Evolutionary conservation across 192 early-diverging fungal genomes (phyloP).

Genomic region (Coemansia interrupta): DNA sequence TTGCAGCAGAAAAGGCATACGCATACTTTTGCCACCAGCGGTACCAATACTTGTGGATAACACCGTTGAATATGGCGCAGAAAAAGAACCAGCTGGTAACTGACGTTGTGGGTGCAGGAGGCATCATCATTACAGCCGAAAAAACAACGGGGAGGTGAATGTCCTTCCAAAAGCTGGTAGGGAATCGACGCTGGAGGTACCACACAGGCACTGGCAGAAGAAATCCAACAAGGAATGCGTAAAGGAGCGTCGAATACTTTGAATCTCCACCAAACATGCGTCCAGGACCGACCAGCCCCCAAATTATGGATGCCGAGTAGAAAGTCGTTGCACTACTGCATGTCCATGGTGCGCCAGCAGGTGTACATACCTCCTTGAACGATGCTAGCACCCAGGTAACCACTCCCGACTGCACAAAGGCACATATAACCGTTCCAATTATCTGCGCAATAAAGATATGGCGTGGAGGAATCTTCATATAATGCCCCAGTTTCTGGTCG

Average conservation of each 20-base stretch:
- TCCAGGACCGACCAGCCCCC: constrained; percentile 74
- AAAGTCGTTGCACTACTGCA: constrained; percentile 61
- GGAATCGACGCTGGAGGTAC: constrained; percentile 61
- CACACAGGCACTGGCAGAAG: constrained; percentile 70
- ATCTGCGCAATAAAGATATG: constrained; percentile 79
- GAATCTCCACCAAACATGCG: constrained; percentile 63
- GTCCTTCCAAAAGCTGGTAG: constrained; percentile 59
- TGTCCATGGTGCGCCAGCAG: constrained; percentile 62
- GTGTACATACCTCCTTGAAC: constrained; percentile 60
- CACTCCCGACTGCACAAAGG: constrained; percentile 66
- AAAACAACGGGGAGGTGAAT: constrained; percentile 70
- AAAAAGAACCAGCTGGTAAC: constrained; percentile 68
- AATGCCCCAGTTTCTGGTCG: constrained; percentile 75
- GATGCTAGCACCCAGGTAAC: constrained; percentile 65
- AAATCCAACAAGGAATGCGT: constrained; percentile 61
- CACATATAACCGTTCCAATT: constrained; percentile 64
- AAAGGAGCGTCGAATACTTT: constrained; percentile 52
- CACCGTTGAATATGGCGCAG: constrained; percentile 67
- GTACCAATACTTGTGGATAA: constrained; percentile 59
- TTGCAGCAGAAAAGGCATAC: constrained; percentile 51
- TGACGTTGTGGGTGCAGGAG: constrained; percentile 61
- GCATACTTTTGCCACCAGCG: constrained; percentile 65
- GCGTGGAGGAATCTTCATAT: constrained; percentile 81
- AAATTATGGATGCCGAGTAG: constrained; percentile 72
- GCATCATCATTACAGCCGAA: constrained; percentile 58